These are phyloP conservation scores for Taphrina betulina DNA, from an alignment of 1,139 yeast species.

Conservation along the genomic window DNA sequence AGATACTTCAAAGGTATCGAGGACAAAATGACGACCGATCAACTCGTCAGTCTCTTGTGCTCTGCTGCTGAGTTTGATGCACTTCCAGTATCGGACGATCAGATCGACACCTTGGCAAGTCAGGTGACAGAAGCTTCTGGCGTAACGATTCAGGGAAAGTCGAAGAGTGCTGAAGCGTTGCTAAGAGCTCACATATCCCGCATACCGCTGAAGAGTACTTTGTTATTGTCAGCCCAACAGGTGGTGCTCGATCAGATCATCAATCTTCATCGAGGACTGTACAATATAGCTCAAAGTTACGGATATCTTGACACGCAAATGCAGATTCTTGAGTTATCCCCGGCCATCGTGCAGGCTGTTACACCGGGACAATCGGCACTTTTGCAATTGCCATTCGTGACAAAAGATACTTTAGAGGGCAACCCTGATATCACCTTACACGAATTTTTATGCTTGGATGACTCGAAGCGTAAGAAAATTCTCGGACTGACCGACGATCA, in stretches of 20 bases:
- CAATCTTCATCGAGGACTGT: slow-evolving; percentile 64
- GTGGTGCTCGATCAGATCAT: slow-evolving; percentile 54
- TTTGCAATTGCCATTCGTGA: slow-evolving; percentile 77
- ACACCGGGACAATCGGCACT: slow-evolving; percentile 57
- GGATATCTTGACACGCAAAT: slow-evolving; percentile 66
- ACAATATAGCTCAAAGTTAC: slow-evolving; percentile 79
- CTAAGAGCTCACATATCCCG: slow-evolving; percentile 22
- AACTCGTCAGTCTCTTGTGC: slow-evolving; percentile 62
- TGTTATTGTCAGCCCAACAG: slow-evolving; percentile 48
- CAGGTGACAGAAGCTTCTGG: not conserved
- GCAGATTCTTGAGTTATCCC: slow-evolving; percentile 65
- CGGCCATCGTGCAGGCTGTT: slow-evolving; percentile 76
- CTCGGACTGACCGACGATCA: slow-evolving; percentile 54
- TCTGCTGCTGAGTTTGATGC: slow-evolving; percentile 60
- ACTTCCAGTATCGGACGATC: not conserved
- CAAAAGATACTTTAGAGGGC: slow-evolving; percentile 46
- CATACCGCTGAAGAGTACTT: not conserved
- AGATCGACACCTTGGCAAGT: not conserved
- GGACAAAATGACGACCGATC: slow-evolving; percentile 58
- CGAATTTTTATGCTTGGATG: slow-evolving; percentile 60
- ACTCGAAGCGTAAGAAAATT: slow-evolving; percentile 56
- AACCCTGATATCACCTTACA: slow-evolving; percentile 57
- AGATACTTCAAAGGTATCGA: slow-evolving; percentile 67
- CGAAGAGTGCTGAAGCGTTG: slow-evolving; percentile 8
- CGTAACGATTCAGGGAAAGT: not conserved